Base-by-base conservation (phyloP, 495 filamentous ascomycete genomes). In the Tuber melanosporum region DNA sequence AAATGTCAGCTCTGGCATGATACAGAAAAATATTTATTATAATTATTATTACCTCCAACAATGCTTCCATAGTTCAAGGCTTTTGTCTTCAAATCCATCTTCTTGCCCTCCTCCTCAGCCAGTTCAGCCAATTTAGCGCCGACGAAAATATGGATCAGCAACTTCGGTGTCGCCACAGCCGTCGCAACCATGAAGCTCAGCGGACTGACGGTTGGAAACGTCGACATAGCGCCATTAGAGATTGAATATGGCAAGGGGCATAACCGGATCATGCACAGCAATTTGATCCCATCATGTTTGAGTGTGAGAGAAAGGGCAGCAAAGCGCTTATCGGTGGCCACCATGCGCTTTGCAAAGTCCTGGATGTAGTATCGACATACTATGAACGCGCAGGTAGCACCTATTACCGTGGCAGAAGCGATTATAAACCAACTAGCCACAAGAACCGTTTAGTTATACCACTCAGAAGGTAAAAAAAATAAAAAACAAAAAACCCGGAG, bases 241-340 rank as follows among this genome's bases (percentile, higher is more conserved):
- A 98, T 86, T 39, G 92, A 95, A 83, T 97, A 99, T n/a, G 95
- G 95, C 76, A 98, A 84, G 39, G 95, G 95, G 77, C 95, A 98
- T 49, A 98, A 86, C 44, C 95, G 88, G 75, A 99, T 97, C 92
- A 97, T 97, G 79, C 91, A 90, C 45, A 99, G 87, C 26, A 98
- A 87, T 78, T 94, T 93, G 57, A 99, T 83, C 0, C 95, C 96
- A 83, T 99, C 95, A 80, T 93, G 91, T 73, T 91, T 90, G 47
- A 91, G 81, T 8, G 91, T 91, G 72, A 92, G 85, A 10, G 90
- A 85, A 43, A 93, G 85, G 20, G 91, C 91, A 2, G 90, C 89
- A 81, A 93, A 93, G 49, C 94, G 88, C 82, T 89, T 91, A 85
- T 99, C 95, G 62, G 88, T 88, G 69, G 92, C 92, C 71, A 97